These are phyloP conservation scores for Panicum hallii DNA, from an alignment of 202 grass and related monocot species.

Conservation along the genomic window DNA sequence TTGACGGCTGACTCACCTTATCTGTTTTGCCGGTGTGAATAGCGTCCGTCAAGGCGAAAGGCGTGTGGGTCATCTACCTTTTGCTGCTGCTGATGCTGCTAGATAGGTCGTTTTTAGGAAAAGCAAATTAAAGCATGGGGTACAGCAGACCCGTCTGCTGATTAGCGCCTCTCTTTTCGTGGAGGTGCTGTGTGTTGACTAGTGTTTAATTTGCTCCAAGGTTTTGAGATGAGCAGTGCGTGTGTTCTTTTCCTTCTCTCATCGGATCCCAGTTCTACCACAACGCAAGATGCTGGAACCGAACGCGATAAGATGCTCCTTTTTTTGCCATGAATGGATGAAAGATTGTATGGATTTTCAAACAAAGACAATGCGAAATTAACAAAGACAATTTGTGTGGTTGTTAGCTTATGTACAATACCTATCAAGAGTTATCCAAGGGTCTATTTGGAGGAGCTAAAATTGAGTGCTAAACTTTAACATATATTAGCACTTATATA, in stretches of 20 bases:
- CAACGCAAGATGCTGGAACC: background rate
- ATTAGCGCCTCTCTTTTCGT: background rate
- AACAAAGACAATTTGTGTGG: too few species aligned
- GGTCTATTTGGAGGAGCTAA: too few species aligned
- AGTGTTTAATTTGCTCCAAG: background rate
- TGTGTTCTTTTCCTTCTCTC: background rate
- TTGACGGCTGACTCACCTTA: conserved; percentile 52
- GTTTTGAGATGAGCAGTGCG: background rate
- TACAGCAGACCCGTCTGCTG: background rate
- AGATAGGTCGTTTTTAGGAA: background rate
- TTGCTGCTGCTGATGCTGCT: background rate
- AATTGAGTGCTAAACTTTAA: too few species aligned
- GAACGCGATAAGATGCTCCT: too few species aligned
- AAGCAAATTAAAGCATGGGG: background rate
- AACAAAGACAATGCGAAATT: too few species aligned
- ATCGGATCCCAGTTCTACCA: background rate
- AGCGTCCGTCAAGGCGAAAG: conserved; percentile 1
- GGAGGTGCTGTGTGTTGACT: conserved; percentile 3
- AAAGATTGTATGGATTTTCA: too few species aligned
- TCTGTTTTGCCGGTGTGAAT: conserved; percentile 45
- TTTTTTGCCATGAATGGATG: too few species aligned
- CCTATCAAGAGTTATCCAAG: too few species aligned
- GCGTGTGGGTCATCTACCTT: background rate
- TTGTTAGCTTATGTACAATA: too few species aligned
- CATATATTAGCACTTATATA: too few species aligned